Evolutionary conservation across 306 rosid species (phyloP).

Genomic region (Rubus parviflorus): DNA sequence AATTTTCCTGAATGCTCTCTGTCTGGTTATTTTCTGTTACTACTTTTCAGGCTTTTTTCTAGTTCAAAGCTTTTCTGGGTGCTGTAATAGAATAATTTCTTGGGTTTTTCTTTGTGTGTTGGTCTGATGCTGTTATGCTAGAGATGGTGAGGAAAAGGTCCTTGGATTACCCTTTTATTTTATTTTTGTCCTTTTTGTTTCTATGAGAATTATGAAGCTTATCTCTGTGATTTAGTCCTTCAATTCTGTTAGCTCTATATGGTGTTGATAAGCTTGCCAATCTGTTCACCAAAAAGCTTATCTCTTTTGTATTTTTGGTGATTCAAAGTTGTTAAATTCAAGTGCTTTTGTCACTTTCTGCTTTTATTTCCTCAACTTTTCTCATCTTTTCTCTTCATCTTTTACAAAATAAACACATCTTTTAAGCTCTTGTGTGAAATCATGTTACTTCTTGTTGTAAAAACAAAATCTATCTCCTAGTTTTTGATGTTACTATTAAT

Average conservation of each 20-base stretch:
- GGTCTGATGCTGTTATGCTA: constrained; percentile 15
- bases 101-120: background rate
- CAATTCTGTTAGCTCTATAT: background rate
- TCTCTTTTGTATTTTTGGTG: constrained; percentile 11
- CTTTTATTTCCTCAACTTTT: background rate
- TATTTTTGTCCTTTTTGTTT: constrained; percentile 22
- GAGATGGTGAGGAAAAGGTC: constrained; percentile 20
- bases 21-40: background rate
- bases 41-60: constrained; percentile 20
- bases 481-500: background rate
- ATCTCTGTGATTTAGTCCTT: background rate
- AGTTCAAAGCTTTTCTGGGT: constrained; percentile 27
- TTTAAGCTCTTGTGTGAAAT: constrained; percentile 2
- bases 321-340: background rate
- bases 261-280: background rate
- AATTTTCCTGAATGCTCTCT: constrained; percentile 24
- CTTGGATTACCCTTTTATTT: background rate
- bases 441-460: background rate
- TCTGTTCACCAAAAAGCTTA: background rate
- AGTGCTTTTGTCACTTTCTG: background rate
- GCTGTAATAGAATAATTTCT: background rate
- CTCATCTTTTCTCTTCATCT: background rate
- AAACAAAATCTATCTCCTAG: background rate
- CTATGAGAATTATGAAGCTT: constrained; percentile 26
- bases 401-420: background rate